Evolutionary conservation across 2,329 filamentous ascomycete genomes (phyloP), one percentile per base, ranked within the genome.

Genomic region (Verticillium tricorpus): DNA sequence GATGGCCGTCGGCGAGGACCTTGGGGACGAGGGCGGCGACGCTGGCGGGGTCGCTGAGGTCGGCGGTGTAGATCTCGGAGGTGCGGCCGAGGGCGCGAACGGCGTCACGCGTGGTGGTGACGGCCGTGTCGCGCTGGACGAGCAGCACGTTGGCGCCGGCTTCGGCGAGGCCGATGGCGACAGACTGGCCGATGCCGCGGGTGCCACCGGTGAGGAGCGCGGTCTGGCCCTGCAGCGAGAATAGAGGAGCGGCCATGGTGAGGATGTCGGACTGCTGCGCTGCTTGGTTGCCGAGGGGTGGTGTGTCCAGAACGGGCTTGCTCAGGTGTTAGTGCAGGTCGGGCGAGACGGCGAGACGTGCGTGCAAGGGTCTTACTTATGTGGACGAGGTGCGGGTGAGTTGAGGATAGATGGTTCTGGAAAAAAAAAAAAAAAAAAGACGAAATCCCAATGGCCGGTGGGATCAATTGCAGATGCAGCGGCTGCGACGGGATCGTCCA

Each of bases 61-160:
- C 90, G 19, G 86, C 87, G 1, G 82, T 85, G 78, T 91, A 90
- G 70, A 93, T 86, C 61, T 75, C 78, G 55, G 83, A 86, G 71
- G 85, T 87, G 66, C 89, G 87, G 63, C 88, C 88, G 7, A 92
- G 82, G 45, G 82, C 78, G 70, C 86, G 83, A 69, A 93, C 82
- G 14, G 82, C 79, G 50, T 84, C 72, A 68, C 86, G 85, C 9
- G 90, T 93, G 40, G 73, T 70, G 4, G 74, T 78, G 34, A 72
- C 72, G 17, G 71, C 70, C 15, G 74, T 73, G 63, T 80, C 77
- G 57, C 81, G 74, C 76, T 85, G 82, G 56, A 85, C 75, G 32
- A 86, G 74, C 55, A 86, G 73, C 60, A 86, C 74, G 68, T 86
- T 82, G 59, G 83, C 83, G 34, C 84, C 84, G 60, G 83, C 84